Percentiles rank a stretch among this genome's conserved stretches.
Conservation (phyloP, 2,329 filamentous ascomycete genomes). For the Cercospora sp. region DNA sequence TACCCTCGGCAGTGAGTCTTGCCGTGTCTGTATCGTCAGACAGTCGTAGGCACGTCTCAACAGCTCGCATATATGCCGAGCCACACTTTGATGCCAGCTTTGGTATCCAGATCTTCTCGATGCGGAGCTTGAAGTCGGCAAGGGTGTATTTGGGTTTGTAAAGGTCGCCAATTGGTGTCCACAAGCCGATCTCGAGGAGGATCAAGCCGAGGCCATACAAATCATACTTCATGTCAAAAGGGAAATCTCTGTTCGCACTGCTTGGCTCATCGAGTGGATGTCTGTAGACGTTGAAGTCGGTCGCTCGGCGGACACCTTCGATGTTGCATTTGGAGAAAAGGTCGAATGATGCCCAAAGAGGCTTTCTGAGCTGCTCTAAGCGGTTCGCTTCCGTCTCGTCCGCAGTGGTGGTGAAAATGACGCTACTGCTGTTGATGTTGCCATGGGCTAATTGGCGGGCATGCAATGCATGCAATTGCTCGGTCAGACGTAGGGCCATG, state of each 20-base stretch:
- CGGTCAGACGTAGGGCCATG: conserved; percentile 70
- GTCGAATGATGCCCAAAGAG: conserved; percentile 73
- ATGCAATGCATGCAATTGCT: conserved; percentile 73
- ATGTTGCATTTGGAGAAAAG: conserved; percentile 63
- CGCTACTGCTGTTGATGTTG: conserved; percentile 65
- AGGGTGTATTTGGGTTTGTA: conserved; percentile 62
- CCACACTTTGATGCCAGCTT: conserved; percentile 69
- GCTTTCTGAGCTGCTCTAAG: conserved; percentile 62
- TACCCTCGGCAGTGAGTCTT: conserved; percentile 31
- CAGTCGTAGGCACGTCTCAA: conserved; percentile 70
- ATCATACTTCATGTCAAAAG: conserved; percentile 56
- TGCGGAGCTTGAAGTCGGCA: conserved; percentile 61
- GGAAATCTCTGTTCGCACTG: conserved; percentile 47
- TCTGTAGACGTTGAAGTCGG: conserved; percentile 61
- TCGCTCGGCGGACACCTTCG: conserved; percentile 47
- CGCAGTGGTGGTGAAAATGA: conserved; percentile 62
- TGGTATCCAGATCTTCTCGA: conserved; percentile 65
- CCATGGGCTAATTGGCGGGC: conserved; percentile 69
- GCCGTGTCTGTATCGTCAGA: conserved; percentile 52
- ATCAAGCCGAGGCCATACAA: conserved; percentile 73
- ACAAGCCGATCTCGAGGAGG: conserved; percentile 73
- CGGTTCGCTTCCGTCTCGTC: conserved; percentile 49
- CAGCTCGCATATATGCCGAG: conserved; percentile 72
- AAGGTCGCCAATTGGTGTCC: conserved; percentile 64
- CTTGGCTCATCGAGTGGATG: conserved; percentile 57